Evolutionary conservation across 352 stramenopile species (phyloP).

Genomic region (Globisporangium emineosum): DNA sequence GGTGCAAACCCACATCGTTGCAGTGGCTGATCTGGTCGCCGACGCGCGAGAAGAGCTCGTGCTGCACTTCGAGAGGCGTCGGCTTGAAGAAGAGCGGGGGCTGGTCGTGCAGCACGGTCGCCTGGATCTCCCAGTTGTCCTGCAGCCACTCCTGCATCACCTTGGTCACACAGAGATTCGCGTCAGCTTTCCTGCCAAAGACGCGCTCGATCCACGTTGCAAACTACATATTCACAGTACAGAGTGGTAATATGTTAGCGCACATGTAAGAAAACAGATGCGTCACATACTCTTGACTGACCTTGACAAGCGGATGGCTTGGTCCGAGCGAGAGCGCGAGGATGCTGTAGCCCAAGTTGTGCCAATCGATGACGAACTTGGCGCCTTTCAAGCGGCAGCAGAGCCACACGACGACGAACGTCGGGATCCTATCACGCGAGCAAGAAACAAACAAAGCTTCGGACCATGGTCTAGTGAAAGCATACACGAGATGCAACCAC

Average conservation of each 20-base stretch:
- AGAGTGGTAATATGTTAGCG: background rate
- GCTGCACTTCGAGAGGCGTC: slow-evolving; percentile 74
- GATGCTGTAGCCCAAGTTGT: slow-evolving; percentile 99
- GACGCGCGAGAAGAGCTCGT: slow-evolving; percentile 90
- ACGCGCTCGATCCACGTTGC: slow-evolving; percentile 80
- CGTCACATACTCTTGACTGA: slow-evolving; percentile 16
- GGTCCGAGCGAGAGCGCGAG: slow-evolving; percentile 76
- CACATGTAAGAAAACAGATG: background rate
- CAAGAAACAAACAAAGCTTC: background rate
- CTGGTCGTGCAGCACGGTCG: slow-evolving; percentile 93
- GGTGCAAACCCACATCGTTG: slow-evolving; percentile 67
- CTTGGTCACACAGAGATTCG: slow-evolving; percentile 96
- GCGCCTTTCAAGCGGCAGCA: slow-evolving; percentile 71
- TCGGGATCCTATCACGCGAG: slow-evolving; percentile 82
- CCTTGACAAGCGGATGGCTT: slow-evolving; percentile 70
- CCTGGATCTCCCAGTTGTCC: slow-evolving; percentile 88
- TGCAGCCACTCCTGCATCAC: slow-evolving; percentile 95
- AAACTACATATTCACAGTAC: slow-evolving; percentile 36
- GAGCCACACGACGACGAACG: slow-evolving; percentile 90
- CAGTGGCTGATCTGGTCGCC: slow-evolving; percentile 63
- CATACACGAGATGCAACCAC: background rate
- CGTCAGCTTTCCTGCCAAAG: slow-evolving; percentile 90
- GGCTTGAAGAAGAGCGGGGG: slow-evolving; percentile 93
- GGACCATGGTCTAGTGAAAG: background rate
- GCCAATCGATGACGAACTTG: slow-evolving; percentile 98